Evolutionary conservation across 2,329 filamentous ascomycete species (phyloP).

Genomic region (Apiospora arundinis): DNA sequence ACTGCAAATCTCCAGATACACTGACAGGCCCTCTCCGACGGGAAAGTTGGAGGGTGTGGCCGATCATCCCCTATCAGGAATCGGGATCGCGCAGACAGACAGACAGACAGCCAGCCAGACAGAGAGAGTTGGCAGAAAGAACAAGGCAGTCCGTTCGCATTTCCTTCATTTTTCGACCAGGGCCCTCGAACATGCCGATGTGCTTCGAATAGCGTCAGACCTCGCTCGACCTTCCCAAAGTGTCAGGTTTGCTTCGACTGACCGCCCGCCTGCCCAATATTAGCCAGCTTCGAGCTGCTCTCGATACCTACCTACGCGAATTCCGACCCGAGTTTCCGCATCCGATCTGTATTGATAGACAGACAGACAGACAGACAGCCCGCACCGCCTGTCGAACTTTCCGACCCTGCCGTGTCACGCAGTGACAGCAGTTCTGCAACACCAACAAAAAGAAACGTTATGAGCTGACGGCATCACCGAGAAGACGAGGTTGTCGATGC

Average conservation of each 20-base stretch:
- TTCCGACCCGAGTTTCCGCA: not conserved
- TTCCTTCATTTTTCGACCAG: not conserved
- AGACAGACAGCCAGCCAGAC: no score
- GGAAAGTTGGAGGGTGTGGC: constrained; percentile 17
- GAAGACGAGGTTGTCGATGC: not conserved
- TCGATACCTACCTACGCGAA: not conserved
- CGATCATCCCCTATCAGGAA: constrained; percentile 21
- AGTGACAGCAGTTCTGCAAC: not conserved
- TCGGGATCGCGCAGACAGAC: not conserved
- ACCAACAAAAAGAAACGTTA: constrained; percentile 4
- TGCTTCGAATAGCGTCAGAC: constrained; percentile 3
- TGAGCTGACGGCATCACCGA: constrained; percentile 6
- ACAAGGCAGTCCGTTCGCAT: not conserved
- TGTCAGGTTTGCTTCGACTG: not conserved
- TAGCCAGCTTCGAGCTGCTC: not conserved
- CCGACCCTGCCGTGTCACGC: not conserved
- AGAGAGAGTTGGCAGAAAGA: not conserved
- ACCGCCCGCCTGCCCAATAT: not conserved
- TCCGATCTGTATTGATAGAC: not conserved
- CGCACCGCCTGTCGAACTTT: not conserved
- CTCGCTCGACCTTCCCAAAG: not conserved
- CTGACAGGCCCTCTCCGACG: constrained; percentile 14
- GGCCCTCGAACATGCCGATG: not conserved
- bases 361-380: not conserved
- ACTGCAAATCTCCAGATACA: constrained; percentile 19